Evolutionary conservation across 2,329 filamentous ascomycete species (phyloP).

Genomic region (Colletotrichum lindemuthianum): DNA sequence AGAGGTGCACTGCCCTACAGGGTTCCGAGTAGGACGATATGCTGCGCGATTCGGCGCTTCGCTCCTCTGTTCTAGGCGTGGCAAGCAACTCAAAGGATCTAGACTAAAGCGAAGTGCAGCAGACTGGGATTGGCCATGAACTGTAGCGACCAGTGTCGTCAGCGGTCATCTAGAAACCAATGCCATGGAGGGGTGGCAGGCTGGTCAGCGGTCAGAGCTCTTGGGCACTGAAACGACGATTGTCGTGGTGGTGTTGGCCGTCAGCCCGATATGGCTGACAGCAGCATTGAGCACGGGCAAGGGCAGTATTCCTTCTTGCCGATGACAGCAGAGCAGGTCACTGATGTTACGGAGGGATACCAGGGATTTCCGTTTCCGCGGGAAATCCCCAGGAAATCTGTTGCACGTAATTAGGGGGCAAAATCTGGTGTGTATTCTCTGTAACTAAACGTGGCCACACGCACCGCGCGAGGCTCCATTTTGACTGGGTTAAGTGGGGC

Average conservation of each 20-base stretch:
- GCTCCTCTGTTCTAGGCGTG: background rate
- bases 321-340: background rate
- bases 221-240: slow-evolving; percentile 27
- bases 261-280: slow-evolving; percentile 17
- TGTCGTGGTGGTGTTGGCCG: slow-evolving; percentile 26
- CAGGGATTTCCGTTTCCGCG: background rate
- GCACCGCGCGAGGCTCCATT: too few relatives aligned
- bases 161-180: background rate
- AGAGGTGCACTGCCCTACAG: too few relatives aligned
- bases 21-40: too few relatives aligned
- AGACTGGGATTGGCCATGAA: slow-evolving; percentile 9
- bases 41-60: too few relatives aligned
- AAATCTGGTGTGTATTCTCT: too few relatives aligned
- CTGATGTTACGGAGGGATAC: too few relatives aligned
- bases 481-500: too few relatives aligned
- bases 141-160: slow-evolving; percentile 7
- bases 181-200: slow-evolving; percentile 5
- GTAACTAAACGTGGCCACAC: too few relatives aligned
- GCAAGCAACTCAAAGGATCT: background rate
- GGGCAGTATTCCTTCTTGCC: slow-evolving; percentile 20
- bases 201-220: slow-evolving; percentile 30
- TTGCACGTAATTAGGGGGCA: too few relatives aligned
- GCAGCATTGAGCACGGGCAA: background rate
- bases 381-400: too few relatives aligned
- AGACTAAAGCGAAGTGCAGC: background rate